A percentile compares a stretch with the other conserved stretches of the same genome.
Conservation (phyloP, 2,329 filamentous ascomycete genomes). For the Ceratocystis colombiana region DNA sequence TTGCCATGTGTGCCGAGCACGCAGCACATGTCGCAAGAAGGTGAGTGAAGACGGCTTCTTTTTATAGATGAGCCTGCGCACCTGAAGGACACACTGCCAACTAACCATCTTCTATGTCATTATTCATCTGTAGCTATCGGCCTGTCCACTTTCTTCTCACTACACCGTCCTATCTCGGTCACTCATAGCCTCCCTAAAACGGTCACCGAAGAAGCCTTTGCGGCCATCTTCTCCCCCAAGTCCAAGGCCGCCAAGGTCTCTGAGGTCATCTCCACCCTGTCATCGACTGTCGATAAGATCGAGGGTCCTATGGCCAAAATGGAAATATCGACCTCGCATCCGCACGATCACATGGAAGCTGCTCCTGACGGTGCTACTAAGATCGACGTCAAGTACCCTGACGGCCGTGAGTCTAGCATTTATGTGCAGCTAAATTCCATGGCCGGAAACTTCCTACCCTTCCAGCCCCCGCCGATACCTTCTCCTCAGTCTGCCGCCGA, state of each 20-base stretch:
- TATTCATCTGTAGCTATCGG: constrained; percentile 57
- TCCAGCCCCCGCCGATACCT: constrained; percentile 74
- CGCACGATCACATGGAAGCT: constrained; percentile 35
- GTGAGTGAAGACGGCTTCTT: constrained; percentile 34
- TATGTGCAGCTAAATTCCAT: constrained; percentile 59
- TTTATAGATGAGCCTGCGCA: background rate
- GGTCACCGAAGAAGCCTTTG: constrained; percentile 65
- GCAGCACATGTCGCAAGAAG: constrained; percentile 57
- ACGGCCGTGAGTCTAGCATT: constrained; percentile 48
- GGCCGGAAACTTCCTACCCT: constrained; percentile 64
- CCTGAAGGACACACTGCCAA: background rate
- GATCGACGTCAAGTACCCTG: constrained; percentile 46
- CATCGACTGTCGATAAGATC: constrained; percentile 48
- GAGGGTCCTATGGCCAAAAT: constrained; percentile 49
- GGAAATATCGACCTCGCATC: constrained; percentile 34
- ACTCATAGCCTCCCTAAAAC: constrained; percentile 67
- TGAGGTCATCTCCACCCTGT: constrained; percentile 59
- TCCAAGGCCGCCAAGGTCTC: constrained; percentile 42
- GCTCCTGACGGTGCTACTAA: constrained; percentile 41
- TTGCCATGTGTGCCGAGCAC: constrained; percentile 68
- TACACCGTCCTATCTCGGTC: constrained; percentile 87
- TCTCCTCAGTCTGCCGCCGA: constrained; percentile 42
- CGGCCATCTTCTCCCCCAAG: constrained; percentile 64
- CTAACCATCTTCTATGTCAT: constrained; percentile 25
- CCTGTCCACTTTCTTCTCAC: constrained; percentile 87